These are phyloP conservation scores for Yamadazyma insecticola DNA, from an alignment of 805 yeast genomes.

Conservation along the genomic window DNA sequence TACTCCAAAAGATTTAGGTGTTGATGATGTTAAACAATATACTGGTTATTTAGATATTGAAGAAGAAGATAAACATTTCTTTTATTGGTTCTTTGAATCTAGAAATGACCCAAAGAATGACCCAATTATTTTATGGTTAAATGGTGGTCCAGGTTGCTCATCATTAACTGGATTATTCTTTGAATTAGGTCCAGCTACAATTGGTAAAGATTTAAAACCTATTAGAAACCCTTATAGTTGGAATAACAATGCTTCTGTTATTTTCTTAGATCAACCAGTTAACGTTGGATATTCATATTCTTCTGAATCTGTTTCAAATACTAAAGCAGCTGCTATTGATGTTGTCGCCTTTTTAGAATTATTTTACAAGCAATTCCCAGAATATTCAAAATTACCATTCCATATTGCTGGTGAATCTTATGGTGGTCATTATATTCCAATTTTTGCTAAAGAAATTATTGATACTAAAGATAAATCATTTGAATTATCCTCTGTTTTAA, in stretches of 20 bases:
- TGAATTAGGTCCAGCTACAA: slow-evolving; percentile 30
- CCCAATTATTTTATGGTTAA: slow-evolving; percentile 31
- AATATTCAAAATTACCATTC: slow-evolving; percentile 20
- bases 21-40: slow-evolving; percentile 78
- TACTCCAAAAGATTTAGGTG: slow-evolving; percentile 64
- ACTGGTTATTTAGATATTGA: slow-evolving; percentile 82
- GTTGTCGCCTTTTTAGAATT: slow-evolving; percentile 35
- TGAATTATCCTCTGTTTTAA: slow-evolving; percentile 71
- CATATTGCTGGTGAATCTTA: slow-evolving; percentile 43
- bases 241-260: slow-evolving; percentile 36
- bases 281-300: slow-evolving; percentile 32
- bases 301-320: slow-evolving; percentile 23
- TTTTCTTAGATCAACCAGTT: slow-evolving; percentile 36
- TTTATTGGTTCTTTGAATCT: slow-evolving; percentile 42
- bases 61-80: slow-evolving; percentile 60
- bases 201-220: slow-evolving; percentile 24
- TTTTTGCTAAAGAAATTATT: slow-evolving; percentile 40
- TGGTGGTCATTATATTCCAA: slow-evolving; percentile 46
- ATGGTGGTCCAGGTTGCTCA: slow-evolving; percentile 36
- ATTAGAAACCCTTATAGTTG: slow-evolving; percentile 25
- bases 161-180: slow-evolving; percentile 31
- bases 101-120: slow-evolving; percentile 38
- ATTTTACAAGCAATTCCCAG: slow-evolving; percentile 34
- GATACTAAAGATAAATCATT: slow-evolving; percentile 35
- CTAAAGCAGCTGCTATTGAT: slow-evolving; percentile 32